Evolutionary conservation across 2,329 filamentous ascomycete species (phyloP).

Genomic region (Metarhizium anisopliae): DNA sequence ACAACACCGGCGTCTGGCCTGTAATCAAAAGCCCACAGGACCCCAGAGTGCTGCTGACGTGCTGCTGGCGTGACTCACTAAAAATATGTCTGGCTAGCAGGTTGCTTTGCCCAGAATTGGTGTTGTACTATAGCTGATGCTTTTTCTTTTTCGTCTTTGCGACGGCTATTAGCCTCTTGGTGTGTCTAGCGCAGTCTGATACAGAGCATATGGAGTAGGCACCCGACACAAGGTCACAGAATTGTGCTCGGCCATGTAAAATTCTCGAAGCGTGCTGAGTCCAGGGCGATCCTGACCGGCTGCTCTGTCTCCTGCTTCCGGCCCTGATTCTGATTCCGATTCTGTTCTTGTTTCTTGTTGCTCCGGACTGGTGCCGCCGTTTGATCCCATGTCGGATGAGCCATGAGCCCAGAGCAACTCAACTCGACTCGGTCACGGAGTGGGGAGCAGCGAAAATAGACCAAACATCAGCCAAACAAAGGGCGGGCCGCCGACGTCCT

Average conservation of each 20-base stretch:
- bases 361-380: background rate
- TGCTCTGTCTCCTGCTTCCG: background rate
- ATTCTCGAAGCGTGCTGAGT: background rate
- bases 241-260: background rate
- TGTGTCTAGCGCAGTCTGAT: constrained; percentile 4
- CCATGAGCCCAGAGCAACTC: background rate
- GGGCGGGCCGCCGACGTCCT: background rate
- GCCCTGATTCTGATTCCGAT: background rate
- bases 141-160: constrained; percentile 12
- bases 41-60: background rate
- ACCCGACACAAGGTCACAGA: constrained; percentile 4
- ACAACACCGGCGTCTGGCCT: constrained; percentile 12
- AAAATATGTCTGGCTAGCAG: constrained; percentile 2
- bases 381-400: background rate
- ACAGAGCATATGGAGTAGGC: constrained; percentile 3
- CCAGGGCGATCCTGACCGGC: background rate
- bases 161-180: constrained; percentile 8
- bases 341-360: background rate
- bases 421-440: background rate
- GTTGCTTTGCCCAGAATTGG: background rate
- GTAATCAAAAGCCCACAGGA: constrained; percentile 4
- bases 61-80: constrained; percentile 6
- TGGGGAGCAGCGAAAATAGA: background rate
- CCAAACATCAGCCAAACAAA: background rate
- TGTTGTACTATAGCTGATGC: background rate